Conservation (phyloP, 1,139 yeast species). For the Suhomyces coccinellae region DNA sequence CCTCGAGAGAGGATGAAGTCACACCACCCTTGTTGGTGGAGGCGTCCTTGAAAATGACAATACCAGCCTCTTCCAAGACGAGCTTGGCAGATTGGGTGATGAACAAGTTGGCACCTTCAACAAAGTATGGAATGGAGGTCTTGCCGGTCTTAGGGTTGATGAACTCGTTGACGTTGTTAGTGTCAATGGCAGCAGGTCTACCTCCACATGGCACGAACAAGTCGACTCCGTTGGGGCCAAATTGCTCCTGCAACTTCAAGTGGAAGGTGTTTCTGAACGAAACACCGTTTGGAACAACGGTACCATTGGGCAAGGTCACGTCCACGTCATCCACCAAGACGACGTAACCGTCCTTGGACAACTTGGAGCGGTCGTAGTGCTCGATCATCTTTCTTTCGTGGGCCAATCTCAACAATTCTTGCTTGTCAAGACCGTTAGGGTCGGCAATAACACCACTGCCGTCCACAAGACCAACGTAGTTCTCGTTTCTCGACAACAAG, state of each 20-base stretch:
- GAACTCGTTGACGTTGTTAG: constrained; percentile 73
- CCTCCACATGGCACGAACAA: constrained; percentile 98
- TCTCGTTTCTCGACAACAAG: constrained; percentile 75
- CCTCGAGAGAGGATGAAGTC: constrained; percentile 94
- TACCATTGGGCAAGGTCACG: constrained; percentile 74
- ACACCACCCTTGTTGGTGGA: constrained; percentile 99
- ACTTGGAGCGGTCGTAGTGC: constrained; percentile 62
- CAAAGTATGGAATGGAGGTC: constrained; percentile 79
- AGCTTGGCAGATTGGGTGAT: constrained; percentile 93
- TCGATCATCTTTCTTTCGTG: constrained; percentile 74
- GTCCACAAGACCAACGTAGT: constrained; percentile 85
- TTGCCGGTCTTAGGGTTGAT: constrained; percentile 78
- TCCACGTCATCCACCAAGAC: constrained; percentile 87
- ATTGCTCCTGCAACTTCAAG: constrained; percentile 64
- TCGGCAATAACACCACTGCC: constrained; percentile 96
- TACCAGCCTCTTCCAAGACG: constrained; percentile 82
- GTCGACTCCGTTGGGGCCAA: constrained; percentile 62
- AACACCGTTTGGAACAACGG: constrained; percentile 75
- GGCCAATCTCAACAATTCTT: constrained; percentile 79
- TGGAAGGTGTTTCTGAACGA: constrained; percentile 94
- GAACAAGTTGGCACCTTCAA: constrained; percentile 96
- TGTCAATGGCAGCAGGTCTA: constrained; percentile 94
- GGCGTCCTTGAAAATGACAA: constrained; percentile 88
- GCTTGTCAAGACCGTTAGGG: constrained; percentile 82
- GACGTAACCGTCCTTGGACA: constrained; percentile 74